Base-by-base conservation (phyloP, 345 rosid genomes). In the Acer campestre region DNA sequence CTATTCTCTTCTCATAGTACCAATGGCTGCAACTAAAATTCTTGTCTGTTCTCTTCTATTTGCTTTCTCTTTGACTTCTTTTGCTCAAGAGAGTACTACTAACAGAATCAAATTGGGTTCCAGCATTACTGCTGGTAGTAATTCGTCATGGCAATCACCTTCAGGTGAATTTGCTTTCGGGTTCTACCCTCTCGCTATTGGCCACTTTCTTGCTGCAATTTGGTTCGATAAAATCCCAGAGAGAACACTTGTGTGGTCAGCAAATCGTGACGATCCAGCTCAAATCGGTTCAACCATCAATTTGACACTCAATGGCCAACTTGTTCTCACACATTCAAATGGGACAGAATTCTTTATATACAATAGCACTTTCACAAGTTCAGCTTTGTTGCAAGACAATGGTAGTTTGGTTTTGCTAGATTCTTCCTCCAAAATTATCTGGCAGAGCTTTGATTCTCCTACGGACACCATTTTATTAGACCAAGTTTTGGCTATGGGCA, bases 101-200 rank as follows among this genome's bases (percentile, higher is more conserved):
- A 73, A 63, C 67, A 66, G 38, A 25, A 69, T 70, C 16, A 2
- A 14, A 9, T 22, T 80, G 72, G 86, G 82, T 71, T 74, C 79
- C 48, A 59, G 35, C 75, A 74, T 84, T 8, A 67, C 70, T 68
- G 69, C 84, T 14, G 84, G 49, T 10, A 61, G 67, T 20, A 80
- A 75, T 67, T 84, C 82, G 22, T 58, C 84, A 8, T 80, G 84
- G 86, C 16, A 1, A 68, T 84, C 86, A 10, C 35, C 82, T 20
- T 74, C 78, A 5, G 80, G 82, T 63, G 84, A 84, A 31, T 84
- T 80, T 55, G 79, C 86, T 23, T 80, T 84, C 17, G 84, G 86
- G 5, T 80, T 84, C 80, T 80, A 84, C 64, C 75, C 11, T 72
- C 71, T 84, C 22, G 9, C 6, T 12, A 67, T 7, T 18, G 78